Evolutionary conservation across 768 basidiomycete genomes (phyloP).

Genomic region (Cantharellus cinnabarinus): DNA sequence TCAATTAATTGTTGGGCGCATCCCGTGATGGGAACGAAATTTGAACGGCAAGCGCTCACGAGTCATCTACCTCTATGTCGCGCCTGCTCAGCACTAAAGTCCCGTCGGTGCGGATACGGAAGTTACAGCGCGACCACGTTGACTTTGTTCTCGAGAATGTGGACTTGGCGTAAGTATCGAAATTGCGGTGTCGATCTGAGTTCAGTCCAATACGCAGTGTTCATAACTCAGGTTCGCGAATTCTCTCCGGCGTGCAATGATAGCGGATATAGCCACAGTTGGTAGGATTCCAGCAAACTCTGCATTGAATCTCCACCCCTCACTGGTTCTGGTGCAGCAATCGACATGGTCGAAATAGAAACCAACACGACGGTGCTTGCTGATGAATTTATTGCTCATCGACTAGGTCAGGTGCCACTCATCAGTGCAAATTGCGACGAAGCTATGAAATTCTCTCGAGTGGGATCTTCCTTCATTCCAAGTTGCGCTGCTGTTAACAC

Average conservation of each 20-base stretch:
- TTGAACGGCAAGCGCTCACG: no score
- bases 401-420: constrained; percentile 85
- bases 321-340: constrained; percentile 32
- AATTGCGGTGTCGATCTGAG: background rate
- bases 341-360: constrained; percentile 88
- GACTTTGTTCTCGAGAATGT: constrained; percentile 92
- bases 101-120: constrained; percentile 46
- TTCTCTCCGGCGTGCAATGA: constrained; percentile 79
- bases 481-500: constrained; percentile 1
- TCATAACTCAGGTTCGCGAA: constrained; percentile 56
- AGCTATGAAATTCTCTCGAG: constrained; percentile 61
- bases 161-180: constrained; percentile 60
- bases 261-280: constrained; percentile 91
- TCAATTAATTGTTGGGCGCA: no score
- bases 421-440: constrained; percentile 76
- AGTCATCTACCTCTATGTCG: no score
- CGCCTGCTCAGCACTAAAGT: background rate
- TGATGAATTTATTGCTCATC: constrained; percentile 94
- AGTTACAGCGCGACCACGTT: constrained; percentile 65
- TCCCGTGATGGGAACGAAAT: no score
- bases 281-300: constrained; percentile 30
- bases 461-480: constrained; percentile 17
- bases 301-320: background rate
- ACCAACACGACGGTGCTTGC: constrained; percentile 83
- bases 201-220: background rate